Base-by-base conservation (phyloP, 768 basidiomycete species). In the Termitomyces sp. region DNA sequence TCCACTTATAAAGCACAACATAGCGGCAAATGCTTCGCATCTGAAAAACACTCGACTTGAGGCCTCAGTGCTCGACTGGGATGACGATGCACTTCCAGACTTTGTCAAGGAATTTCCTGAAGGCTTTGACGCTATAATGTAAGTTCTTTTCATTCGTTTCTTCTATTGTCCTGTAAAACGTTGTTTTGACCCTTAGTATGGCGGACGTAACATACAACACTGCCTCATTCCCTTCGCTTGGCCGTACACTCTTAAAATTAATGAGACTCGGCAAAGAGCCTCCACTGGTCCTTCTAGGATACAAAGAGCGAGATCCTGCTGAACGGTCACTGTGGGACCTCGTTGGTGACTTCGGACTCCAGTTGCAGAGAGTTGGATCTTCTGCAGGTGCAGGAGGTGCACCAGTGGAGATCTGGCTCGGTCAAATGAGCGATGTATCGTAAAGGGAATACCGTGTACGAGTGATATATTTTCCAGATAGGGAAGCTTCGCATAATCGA, bases 201-300 rank as follows among this genome's bases (percentile, higher is more conserved):
- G 90, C 93, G 12, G 94, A 97, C 63, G 91, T 95, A 8, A 87
- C 92, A 1, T 96, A 95, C 74, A 96, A 96, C 71, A 91, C 90
- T 0, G 73, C 84, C 1, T 88, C 91, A 1, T 97, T 96, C 68
- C 82, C 89, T 2, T 76, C 87, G 0, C 81, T 96, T 41, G 69
- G 92, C 17, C 71, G 72, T n/a, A 94, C 91, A 0, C 71, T 96
- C 23, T 70, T 73, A 5, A 66, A 70, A 2, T 73, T 94, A 5
- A 62, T 84, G 23, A 55, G 64, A 59, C 56, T 75, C 37, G 64
- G 66, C 7, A 44, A 68, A 28, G 68, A 67, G 28, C 67, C 71
- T 3, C 72, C 75, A 0, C 62, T 77, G 0, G 73, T 95, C 3
- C 58, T 95, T 8, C 66, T 96, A 49, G 91, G 91, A 4, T 95